Conservation (phyloP, 2,329 filamentous ascomycete genomes). For the Cercospora canescens region DNA sequence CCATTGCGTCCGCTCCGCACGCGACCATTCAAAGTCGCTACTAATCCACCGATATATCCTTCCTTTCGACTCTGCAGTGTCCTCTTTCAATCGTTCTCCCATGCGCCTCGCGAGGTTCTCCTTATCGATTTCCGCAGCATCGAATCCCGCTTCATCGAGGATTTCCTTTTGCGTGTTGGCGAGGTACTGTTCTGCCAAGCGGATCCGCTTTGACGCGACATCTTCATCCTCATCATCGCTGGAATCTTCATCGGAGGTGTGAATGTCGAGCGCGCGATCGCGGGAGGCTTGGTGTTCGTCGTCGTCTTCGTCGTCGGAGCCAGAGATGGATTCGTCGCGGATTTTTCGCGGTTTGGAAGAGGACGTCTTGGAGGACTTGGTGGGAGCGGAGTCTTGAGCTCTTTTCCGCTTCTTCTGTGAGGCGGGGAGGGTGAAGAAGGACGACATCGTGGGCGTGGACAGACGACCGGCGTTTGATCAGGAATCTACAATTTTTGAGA, state of each 20-base stretch:
- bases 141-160: constrained; percentile 77
- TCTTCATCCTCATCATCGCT: constrained; percentile 82
- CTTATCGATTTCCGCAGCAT: constrained; percentile 89
- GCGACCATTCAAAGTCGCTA: constrained; percentile 67
- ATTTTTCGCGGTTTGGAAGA: constrained; percentile 49
- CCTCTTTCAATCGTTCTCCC: constrained; percentile 78
- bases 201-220: constrained; percentile 79
- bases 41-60: constrained; percentile 82
- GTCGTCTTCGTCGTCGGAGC: constrained; percentile 74
- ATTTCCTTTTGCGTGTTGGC: constrained; percentile 80
- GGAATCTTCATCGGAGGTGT: constrained; percentile 49
- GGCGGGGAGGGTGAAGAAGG: constrained; percentile 89
- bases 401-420: constrained; percentile 91
- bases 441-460: constrained; percentile 65
- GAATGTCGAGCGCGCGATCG: constrained; percentile 34
- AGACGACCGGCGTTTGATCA: constrained; percentile 1
- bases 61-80: constrained; percentile 88
- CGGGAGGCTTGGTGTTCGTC: constrained; percentile 37
- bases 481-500: constrained; percentile 3
- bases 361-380: constrained; percentile 47
- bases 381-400: constrained; percentile 54
- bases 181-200: constrained; percentile 88
- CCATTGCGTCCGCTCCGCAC: constrained; percentile 69
- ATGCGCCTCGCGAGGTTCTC: constrained; percentile 72
- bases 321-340: constrained; percentile 80